Percentiles rank a stretch among this genome's conserved stretches.
phyloP scores from a whole-genome alignment of 2,329 filamentous ascomycete genomes.

The Trichocomaceae sp. region DNA sequence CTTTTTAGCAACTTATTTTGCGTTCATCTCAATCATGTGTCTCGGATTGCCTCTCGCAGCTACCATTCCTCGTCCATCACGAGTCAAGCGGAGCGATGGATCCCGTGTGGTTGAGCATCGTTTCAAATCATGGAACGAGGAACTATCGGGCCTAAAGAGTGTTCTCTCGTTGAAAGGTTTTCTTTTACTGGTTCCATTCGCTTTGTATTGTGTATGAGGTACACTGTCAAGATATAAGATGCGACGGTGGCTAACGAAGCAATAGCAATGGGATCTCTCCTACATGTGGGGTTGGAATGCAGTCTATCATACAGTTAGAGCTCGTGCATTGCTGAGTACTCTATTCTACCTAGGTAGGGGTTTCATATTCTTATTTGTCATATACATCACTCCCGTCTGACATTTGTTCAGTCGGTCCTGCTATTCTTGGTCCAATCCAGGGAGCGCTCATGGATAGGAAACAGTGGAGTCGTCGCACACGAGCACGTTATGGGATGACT shows the following conservation, averaged over 20 bases:
- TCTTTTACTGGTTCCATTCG: background rate
- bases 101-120: background rate
- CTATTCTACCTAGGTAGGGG: background rate
- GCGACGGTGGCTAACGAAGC: no score
- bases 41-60: background rate
- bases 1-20: conserved; percentile 2
- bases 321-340: background rate
- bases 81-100: background rate
- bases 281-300: conserved; percentile 7
- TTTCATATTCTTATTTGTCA: no score
- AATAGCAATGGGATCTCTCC: conserved; percentile 5
- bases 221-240: background rate
- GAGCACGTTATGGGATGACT: background rate
- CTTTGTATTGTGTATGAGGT: background rate
- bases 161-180: background rate
- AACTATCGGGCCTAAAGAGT: background rate
- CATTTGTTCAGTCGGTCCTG: background rate
- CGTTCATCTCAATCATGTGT: conserved; percentile 3
- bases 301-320: background rate
- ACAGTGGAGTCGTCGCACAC: background rate
- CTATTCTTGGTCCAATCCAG: conserved; percentile 1
- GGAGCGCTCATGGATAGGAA: conserved; percentile 4
- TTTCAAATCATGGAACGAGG: background rate
- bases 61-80: background rate
- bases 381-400: no score